Conservation (phyloP, 2,329 filamentous ascomycete genomes). For the Xylariaceae sp. region DNA sequence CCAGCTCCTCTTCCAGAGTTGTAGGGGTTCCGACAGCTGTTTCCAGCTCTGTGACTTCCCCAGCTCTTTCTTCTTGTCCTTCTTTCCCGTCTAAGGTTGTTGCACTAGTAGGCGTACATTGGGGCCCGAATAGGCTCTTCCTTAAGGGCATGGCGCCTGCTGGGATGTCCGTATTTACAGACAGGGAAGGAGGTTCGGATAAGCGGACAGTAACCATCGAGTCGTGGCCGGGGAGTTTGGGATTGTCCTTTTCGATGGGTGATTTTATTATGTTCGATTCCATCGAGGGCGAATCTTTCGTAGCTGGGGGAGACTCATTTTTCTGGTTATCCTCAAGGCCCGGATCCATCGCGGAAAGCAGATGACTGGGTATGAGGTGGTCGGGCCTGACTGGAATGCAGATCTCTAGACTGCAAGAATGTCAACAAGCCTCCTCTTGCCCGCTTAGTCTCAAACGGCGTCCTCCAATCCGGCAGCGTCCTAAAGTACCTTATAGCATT, state of each 20-base stretch:
- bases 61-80: slow-evolving; percentile 13
- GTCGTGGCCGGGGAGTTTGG: slow-evolving; percentile 54
- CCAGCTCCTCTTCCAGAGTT: slow-evolving; percentile 29
- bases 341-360: slow-evolving; percentile 39
- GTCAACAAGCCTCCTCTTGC: slow-evolving; percentile 31
- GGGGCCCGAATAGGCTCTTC: slow-evolving; percentile 41
- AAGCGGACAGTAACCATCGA: slow-evolving; percentile 80
- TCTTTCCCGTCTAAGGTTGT: slow-evolving; percentile 32
- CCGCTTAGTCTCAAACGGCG: slow-evolving; percentile 26
- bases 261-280: slow-evolving; percentile 33
- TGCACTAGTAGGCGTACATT: slow-evolving; percentile 41
- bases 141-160: slow-evolving; percentile 36
- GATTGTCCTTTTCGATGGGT: slow-evolving; percentile 31
- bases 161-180: slow-evolving; percentile 54
- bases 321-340: slow-evolving; percentile 32
- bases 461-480: slow-evolving; percentile 26
- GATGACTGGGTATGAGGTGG: slow-evolving; percentile 29
- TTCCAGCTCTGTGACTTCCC: slow-evolving; percentile 16
- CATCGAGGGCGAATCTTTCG: slow-evolving; percentile 19
- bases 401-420: slow-evolving; percentile 35
- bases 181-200: slow-evolving; percentile 64
- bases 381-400: slow-evolving; percentile 39
- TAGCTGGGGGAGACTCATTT: slow-evolving; percentile 27
- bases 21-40: slow-evolving; percentile 29
- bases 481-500: slow-evolving; percentile 29